Base-by-base conservation (phyloP, 2,329 filamentous ascomycete genomes). In the Sporothrix brasiliensis region DNA sequence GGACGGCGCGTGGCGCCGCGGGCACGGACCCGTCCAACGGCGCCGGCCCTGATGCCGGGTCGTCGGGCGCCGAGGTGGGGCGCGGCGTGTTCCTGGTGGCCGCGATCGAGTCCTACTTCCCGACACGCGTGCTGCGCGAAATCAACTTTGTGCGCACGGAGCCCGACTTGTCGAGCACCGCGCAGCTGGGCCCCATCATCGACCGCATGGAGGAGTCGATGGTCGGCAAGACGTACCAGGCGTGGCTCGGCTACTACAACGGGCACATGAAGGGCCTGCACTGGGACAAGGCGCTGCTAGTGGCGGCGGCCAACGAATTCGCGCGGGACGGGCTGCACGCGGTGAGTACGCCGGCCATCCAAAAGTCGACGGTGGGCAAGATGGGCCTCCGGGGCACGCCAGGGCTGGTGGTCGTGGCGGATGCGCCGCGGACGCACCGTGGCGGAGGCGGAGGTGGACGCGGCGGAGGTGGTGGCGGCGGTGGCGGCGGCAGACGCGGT, bases 1-100 rank as follows among this genome's bases (percentile, higher is more conserved):
- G 89, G 61, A 91, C 89, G 2, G 88, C 85, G 5, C 87, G 89
- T 69, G 87, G 87, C n/a, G 85, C 86, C 63, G 88, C 88, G 68
- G 87, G 87, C 19, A 85, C 86, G 60, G 88, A 88, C 69, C 63
- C 63, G 19, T 50, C 63, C 63, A 66, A 68, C 1, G 87, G 88
- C 52, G 84, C 87, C 58, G 88, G 87, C 44, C 87, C 87, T 77
- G 80, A 90, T 47, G 80, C 91, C 67, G 76, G 89, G 24, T 81
- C 84, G 47, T 77, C 84, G 2, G 76, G 79, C 1, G 90, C 44
- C 39, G 53, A 56, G n/a, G 53, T 68, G 13, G 88, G 89, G 58
- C 85, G 88, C 63, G 89, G 88, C 50, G 87, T 88, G 77, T 80
- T 91, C 44, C 80, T 91, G 66, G 77, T 90, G 34, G 80, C 85